A percentile compares a stretch with the other conserved stretches of the same genome.
These are phyloP conservation scores for Leavenworthia alabamica DNA, from an alignment of 345 rosid genomes.

Conservation along the genomic window DNA sequence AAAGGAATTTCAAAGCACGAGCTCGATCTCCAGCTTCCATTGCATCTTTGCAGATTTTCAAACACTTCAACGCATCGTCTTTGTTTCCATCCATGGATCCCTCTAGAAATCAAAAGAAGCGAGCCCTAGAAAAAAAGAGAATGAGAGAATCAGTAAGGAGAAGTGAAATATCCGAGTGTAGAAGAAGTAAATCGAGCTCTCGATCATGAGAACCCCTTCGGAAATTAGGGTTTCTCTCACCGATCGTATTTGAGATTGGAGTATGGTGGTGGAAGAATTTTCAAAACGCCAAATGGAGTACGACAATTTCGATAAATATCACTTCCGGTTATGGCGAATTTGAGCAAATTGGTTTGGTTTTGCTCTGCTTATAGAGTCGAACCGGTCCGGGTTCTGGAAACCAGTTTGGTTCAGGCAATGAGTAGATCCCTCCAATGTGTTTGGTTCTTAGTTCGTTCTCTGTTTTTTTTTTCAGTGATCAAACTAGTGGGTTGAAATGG, in stretches of 20 bases:
- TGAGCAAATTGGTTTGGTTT: not conserved
- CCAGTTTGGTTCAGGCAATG: not conserved
- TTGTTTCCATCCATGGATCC: constrained; percentile 79
- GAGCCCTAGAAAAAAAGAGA: constrained; percentile 14
- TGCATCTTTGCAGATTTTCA: constrained; percentile 72
- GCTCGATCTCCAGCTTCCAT: constrained; percentile 63
- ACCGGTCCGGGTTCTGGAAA: not conserved
- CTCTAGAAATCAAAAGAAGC: not conserved
- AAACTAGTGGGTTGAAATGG: not conserved
- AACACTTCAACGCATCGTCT: constrained; percentile 84
- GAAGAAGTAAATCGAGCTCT: constrained; percentile 2
- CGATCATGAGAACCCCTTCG: constrained; percentile 1
- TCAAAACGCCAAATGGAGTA: not conserved
- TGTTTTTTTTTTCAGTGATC: not conserved
- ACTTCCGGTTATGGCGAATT: not conserved
- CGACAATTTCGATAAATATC: not conserved
- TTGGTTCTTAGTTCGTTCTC: not conserved
- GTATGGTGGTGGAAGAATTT: not conserved
- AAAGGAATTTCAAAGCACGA: constrained; percentile 72
- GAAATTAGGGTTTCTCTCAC: constrained; percentile 25
- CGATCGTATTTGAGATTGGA: constrained; percentile 19
- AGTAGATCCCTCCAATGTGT: not conserved
- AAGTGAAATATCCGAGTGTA: not conserved
- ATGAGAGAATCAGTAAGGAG: constrained; percentile 21
- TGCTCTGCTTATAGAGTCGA: not conserved